These are phyloP conservation scores for Alternaria brassicicola DNA, from an alignment of 2,329 filamentous ascomycete species.

Conservation along the genomic window DNA sequence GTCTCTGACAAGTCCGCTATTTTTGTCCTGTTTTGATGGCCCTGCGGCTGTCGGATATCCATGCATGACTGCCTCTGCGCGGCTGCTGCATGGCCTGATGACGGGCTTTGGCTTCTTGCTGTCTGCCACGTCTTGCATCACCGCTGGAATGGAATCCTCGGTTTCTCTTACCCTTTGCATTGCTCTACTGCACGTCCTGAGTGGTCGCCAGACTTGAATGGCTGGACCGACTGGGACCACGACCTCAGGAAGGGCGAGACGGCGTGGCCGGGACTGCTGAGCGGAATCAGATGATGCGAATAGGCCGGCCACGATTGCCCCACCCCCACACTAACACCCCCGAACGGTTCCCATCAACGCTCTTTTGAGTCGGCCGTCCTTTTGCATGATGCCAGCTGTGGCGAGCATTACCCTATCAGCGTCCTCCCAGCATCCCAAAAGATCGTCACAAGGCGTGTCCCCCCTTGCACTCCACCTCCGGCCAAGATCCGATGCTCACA, in stretches of 20 bases:
- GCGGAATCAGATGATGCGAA: constrained; percentile 48
- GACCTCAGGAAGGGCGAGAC: constrained; percentile 18
- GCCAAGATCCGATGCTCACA: constrained; percentile 42
- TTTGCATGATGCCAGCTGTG: constrained; percentile 42
- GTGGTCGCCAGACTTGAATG: constrained; percentile 15
- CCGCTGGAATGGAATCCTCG: constrained; percentile 19
- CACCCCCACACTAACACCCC: constrained; percentile 48
- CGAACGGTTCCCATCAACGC: constrained; percentile 43
- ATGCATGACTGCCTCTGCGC: constrained; percentile 27
- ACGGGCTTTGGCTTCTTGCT: constrained; percentile 21
- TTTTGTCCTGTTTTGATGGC: constrained; percentile 6
- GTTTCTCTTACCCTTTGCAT: constrained; percentile 34
- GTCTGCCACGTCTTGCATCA: constrained; percentile 46
- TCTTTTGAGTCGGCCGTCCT: constrained; percentile 39
- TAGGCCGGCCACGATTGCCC: constrained; percentile 32
- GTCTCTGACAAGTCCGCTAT: constrained; percentile 5
- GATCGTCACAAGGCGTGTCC: constrained; percentile 47
- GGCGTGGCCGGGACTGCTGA: constrained; percentile 23
- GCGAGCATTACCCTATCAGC: constrained; percentile 42
- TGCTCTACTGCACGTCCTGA: constrained; percentile 22
- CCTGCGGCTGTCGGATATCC: constrained; percentile 13
- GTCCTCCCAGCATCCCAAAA: constrained; percentile 29
- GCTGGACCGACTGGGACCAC: constrained; percentile 39
- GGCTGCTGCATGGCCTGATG: constrained; percentile 40
- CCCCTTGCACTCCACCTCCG: constrained; percentile 39